These are phyloP conservation scores for Teratosphaeria zuluensis DNA, from an alignment of 2,329 filamentous ascomycete genomes.

Conservation along the genomic window DNA sequence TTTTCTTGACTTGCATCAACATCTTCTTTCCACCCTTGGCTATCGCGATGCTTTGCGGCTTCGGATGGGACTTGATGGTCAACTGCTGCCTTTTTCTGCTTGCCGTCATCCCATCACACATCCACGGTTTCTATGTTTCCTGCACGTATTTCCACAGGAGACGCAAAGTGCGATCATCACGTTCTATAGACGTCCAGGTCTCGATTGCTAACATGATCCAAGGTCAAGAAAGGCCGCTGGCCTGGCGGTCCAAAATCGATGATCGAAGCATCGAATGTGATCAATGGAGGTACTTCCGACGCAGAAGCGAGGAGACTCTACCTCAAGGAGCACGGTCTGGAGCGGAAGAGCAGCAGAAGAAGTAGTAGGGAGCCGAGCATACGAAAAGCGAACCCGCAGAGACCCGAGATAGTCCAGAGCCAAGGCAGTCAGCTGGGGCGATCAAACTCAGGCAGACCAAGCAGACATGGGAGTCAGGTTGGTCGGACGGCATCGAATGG, in stretches of 20 bases:
- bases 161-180: constrained; percentile 18
- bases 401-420: neutral
- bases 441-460: neutral
- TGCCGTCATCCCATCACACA: constrained; percentile 31
- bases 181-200: neutral
- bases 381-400: neutral
- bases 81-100: constrained; percentile 32
- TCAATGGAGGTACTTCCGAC: constrained; percentile 28
- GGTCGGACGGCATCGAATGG: neutral
- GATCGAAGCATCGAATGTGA: constrained; percentile 27
- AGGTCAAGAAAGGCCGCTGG: constrained; percentile 29
- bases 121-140: constrained; percentile 34
- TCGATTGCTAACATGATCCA: neutral
- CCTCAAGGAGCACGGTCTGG: constrained; percentile 9
- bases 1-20: constrained; percentile 29
- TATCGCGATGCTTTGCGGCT: constrained; percentile 28
- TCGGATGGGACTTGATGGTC: constrained; percentile 26
- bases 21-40: constrained; percentile 32
- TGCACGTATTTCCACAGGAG: constrained; percentile 31
- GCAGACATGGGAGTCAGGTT: neutral
- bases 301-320: constrained; percentile 23
- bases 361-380: neutral
- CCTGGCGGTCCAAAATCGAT: constrained; percentile 27
- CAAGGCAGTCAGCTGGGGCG: neutral
- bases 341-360: constrained; percentile 2